Evolutionary conservation across 345 rosid genomes (phyloP).

Genomic region (Capsella bursapastoris): DNA sequence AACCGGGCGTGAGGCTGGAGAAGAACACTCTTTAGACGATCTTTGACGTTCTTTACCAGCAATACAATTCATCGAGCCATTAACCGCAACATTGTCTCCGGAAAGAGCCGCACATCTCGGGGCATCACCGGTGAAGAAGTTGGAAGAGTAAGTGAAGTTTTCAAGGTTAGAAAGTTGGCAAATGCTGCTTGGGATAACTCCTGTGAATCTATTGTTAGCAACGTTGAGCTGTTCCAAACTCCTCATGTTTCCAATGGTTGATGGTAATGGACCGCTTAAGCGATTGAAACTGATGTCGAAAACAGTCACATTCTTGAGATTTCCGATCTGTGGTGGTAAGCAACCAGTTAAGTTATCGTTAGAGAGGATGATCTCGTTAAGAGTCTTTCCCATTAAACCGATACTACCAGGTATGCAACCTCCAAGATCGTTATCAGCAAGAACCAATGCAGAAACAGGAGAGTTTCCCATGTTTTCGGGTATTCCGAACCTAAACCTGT

Average conservation of each 20-base stretch:
- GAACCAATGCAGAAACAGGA: slow-evolving; percentile 69
- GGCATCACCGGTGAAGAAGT: slow-evolving; percentile 64
- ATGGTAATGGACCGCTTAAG: slow-evolving; percentile 63
- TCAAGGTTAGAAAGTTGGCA: slow-evolving; percentile 61
- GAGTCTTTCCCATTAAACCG: slow-evolving; percentile 64
- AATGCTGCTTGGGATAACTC: slow-evolving; percentile 56
- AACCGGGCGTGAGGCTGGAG: slow-evolving; percentile 56
- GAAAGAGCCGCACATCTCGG: slow-evolving; percentile 59
- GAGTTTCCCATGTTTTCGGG: slow-evolving; percentile 72
- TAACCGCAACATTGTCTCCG: slow-evolving; percentile 33
- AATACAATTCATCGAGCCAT: slow-evolving; percentile 63
- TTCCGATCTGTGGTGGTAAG: slow-evolving; percentile 66
- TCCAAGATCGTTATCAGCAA: slow-evolving; percentile 74
- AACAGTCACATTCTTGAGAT: slow-evolving; percentile 58
- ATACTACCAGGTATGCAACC: slow-evolving; percentile 75
- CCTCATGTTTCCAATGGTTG: slow-evolving; percentile 60
- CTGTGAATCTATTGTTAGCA: slow-evolving; percentile 62
- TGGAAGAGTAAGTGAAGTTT: slow-evolving; percentile 71
- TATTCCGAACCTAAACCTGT: slow-evolving; percentile 66
- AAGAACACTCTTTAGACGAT: slow-evolving; percentile 59
- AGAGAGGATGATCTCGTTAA: slow-evolving; percentile 70
- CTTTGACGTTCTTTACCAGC: slow-evolving; percentile 57
- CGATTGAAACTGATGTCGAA: slow-evolving; percentile 70
- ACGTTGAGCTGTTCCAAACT: slow-evolving; percentile 68
- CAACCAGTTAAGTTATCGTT: slow-evolving; percentile 76